Base-by-base conservation (phyloP, 768 basidiomycete genomes). In the Boletus rubescentipes region DNA sequence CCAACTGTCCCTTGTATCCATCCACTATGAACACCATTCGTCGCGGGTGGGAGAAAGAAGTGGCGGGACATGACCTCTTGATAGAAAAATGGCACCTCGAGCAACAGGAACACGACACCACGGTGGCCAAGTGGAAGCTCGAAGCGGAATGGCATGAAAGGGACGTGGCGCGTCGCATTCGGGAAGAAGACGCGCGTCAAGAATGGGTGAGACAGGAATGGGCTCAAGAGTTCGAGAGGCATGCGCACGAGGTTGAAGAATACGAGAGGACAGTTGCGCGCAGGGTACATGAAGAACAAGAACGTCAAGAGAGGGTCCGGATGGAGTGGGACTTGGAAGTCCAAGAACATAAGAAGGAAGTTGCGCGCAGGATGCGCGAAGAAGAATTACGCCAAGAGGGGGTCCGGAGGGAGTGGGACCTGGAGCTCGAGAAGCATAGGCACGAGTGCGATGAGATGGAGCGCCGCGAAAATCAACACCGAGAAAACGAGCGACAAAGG, bases 141-240 rank as follows among this genome's bases (percentile, higher is more conserved):
- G 26, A 64, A n/a, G 20, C 3, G 5, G 49, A 63, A 31, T 49
- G 40, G 51, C 59, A 63, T 31, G 49, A 58, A 9, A 44, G 26
- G 50, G 49, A 59, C 5, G 49, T 58, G 6, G 57, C 26, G 18
- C 48, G 44, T 29, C 45, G 48, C 23, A 47, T 42, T 8, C 47
- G 31, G 7, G 42, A 42, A 21, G 56, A 59, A 37, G 34, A 58
- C 2, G 42, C 53, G 18, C 58, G 51, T 16, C 55, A 59, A 38
- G 56, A 36, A 44, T 18, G 23, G 29, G 45, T 51, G 29, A 43
- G 48, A 31, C 36, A 47, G 21, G 37, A 21, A 9, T 60, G 58
- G 53, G 48, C 23, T 15, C 18, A 3, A 20, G 62, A 62, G 39
- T 31, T 18, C 11, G 31, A 51, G 21, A 48, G 49, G 38, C 49